Conservation (phyloP, 1,284 basidiomycete species). For the Sanguinoderma infundibulare region DNA sequence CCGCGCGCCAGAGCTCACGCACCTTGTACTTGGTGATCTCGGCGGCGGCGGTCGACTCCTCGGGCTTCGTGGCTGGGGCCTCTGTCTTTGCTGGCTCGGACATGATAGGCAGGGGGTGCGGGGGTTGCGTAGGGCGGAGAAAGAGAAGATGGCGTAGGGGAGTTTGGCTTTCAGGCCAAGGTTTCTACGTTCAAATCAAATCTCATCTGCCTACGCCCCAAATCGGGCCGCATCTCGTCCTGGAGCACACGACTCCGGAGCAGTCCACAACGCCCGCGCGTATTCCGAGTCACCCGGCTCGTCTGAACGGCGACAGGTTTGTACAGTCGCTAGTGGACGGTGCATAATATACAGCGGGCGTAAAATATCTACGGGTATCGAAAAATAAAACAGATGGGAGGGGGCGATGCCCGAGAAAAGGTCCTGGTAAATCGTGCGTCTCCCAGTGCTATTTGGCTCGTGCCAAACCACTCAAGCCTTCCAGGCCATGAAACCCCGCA, state of each 20-base stretch:
- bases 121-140: constrained; percentile 3
- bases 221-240: constrained; percentile 23
- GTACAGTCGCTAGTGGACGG: not conserved
- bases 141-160: constrained; percentile 11
- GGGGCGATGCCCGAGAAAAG: not conserved
- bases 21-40: constrained; percentile 88
- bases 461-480: constrained; percentile 34
- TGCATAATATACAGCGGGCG: not conserved
- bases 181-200: constrained; percentile 19
- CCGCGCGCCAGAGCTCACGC: too few species aligned
- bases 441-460: not conserved
- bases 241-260: constrained; percentile 19
- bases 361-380: not conserved
- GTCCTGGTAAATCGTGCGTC: not conserved
- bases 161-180: not conserved
- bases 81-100: constrained; percentile 51
- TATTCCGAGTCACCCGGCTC: not conserved
- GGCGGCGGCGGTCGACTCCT: constrained; percentile 61
- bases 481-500: constrained; percentile 48
- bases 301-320: too few species aligned
- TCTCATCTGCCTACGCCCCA: constrained; percentile 24
- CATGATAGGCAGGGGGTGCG: constrained; percentile 42
- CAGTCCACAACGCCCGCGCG: not conserved
- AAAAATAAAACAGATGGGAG: not conserved
- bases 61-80: constrained; percentile 33